Percentiles rank a stretch among this genome's conserved stretches.
phyloP scores from a whole-genome alignment of 2,329 filamentous ascomycete species.

The Cladosporium sp. region DNA sequence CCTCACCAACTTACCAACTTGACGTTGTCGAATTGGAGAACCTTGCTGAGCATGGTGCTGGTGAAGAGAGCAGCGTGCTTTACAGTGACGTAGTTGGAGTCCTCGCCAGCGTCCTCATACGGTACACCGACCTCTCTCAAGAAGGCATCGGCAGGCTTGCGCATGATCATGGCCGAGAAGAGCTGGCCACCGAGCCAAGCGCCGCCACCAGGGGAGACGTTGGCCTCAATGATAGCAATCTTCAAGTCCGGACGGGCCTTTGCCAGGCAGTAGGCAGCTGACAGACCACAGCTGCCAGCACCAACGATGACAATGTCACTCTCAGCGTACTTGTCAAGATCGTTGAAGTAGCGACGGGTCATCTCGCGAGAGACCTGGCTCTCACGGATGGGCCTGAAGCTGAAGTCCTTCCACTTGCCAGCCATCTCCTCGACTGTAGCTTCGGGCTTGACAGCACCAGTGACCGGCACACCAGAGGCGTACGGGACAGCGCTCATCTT shows the following conservation, averaged over 20 bases:
- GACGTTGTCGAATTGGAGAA: conserved; percentile 82
- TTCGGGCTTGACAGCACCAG: conserved; percentile 44
- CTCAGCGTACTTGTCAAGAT: conserved; percentile 86
- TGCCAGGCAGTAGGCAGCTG: conserved; percentile 79
- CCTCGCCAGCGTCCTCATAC: conserved; percentile 76
- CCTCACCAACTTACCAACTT: conserved; percentile 60
- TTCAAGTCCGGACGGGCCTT: conserved; percentile 84
- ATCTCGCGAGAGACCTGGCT: conserved; percentile 87
- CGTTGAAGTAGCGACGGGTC: conserved; percentile 88
- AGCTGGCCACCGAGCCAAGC: conserved; percentile 94
- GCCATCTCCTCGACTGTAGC: conserved; percentile 65
- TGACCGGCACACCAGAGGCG: conserved; percentile 36
- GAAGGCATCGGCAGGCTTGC: conserved; percentile 86
- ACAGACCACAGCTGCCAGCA: conserved; percentile 84
- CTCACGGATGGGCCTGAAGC: conserved; percentile 85
- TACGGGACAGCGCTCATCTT: conserved; percentile 47
- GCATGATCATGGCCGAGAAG: conserved; percentile 94
- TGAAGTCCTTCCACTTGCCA: conserved; percentile 78
- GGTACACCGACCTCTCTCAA: conserved; percentile 77
- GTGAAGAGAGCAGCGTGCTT: conserved; percentile 94
- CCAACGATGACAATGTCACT: conserved; percentile 92
- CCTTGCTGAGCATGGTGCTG: conserved; percentile 78
- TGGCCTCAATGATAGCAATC: conserved; percentile 87
- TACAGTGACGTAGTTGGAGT: conserved; percentile 75
- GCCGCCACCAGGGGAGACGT: conserved; percentile 82